Percentiles rank a stretch among this genome's conserved stretches.
Conservation (phyloP, 2,329 filamentous ascomycete species). For the Epicoccum sorghinum region DNA sequence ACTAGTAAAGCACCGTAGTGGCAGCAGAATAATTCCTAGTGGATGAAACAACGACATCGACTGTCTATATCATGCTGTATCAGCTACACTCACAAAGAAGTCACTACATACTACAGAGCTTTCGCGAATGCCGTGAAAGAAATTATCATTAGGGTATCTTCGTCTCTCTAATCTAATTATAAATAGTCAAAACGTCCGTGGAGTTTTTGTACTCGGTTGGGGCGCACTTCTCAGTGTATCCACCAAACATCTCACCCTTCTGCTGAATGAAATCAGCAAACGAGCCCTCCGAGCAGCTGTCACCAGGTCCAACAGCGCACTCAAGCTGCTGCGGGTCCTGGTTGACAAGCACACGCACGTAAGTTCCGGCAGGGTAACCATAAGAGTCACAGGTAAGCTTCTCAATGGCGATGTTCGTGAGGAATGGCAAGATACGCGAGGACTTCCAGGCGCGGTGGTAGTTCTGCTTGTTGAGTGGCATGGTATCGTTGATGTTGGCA, state of each 20-base stretch:
- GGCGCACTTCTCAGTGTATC: conserved; percentile 51
- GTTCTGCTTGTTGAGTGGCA: conserved; percentile 68
- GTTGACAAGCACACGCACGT: conserved; percentile 60
- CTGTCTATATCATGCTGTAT: no score
- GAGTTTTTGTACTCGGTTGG: conserved; percentile 51
- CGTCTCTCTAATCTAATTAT: conserved; percentile 20
- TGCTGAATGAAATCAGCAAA: conserved; percentile 53
- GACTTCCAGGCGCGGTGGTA: conserved; percentile 68
- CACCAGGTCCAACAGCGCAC: conserved; percentile 58
- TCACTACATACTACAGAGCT: neutral
- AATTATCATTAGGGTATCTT: conserved; percentile 13
- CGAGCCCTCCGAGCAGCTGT: conserved; percentile 54
- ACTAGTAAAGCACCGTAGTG: no score
- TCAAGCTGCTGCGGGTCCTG: conserved; percentile 56
- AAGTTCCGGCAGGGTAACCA: conserved; percentile 59
- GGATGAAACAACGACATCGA: no score
- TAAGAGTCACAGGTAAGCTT: conserved; percentile 66
- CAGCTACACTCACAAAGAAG: no score
- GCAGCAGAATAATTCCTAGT: no score
- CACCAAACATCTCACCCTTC: conserved; percentile 52
- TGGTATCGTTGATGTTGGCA: conserved; percentile 65
- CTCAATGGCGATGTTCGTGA: conserved; percentile 71
- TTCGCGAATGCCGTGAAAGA: neutral
- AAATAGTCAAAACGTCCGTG: conserved; percentile 48
- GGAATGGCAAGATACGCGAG: conserved; percentile 67